phyloP scores from a whole-genome alignment of 2,329 filamentous ascomycete species.

The Sclerotinia trifoliorum region DNA sequence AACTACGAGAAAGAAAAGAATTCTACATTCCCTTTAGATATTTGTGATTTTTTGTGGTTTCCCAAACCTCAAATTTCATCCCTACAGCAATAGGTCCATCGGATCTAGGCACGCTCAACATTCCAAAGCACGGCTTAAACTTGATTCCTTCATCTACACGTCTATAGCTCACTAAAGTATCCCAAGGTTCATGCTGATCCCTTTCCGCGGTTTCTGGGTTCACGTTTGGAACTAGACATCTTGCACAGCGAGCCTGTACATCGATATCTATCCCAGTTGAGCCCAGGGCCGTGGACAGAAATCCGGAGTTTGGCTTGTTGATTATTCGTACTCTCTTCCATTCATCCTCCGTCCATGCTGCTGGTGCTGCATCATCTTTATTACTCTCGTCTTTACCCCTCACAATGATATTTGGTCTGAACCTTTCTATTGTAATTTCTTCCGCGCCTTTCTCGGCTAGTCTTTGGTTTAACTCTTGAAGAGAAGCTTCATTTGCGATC shows the following conservation, averaged over 20 bases:
- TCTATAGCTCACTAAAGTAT: conserved; percentile 55
- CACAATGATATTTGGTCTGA: conserved; percentile 63
- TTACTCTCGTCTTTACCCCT: conserved; percentile 45
- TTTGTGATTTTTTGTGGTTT: conserved; percentile 56
- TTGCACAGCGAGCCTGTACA: conserved; percentile 63
- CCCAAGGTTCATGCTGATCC: conserved; percentile 52
- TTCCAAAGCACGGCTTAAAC: conserved; percentile 66
- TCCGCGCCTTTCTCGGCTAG: conserved; percentile 45
- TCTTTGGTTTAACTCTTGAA: conserved; percentile 57
- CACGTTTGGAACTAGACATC: conserved; percentile 70
- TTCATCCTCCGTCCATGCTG: conserved; percentile 57
- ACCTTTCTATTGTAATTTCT: conserved; percentile 59
- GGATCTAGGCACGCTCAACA: conserved; percentile 59
- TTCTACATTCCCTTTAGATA: conserved; percentile 45
- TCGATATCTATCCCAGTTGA: conserved; percentile 46
- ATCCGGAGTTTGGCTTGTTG: conserved; percentile 5
- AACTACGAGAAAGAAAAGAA: not conserved
- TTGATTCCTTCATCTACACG: conserved; percentile 60
- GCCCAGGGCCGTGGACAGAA: conserved; percentile 4
- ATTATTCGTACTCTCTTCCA: conserved; percentile 58
- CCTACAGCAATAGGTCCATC: conserved; percentile 57
- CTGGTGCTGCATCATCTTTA: conserved; percentile 36
- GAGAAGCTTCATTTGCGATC: conserved; percentile 54
- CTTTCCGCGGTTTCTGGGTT: conserved; percentile 47
- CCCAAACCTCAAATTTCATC: conserved; percentile 56